A percentile compares a stretch with the other conserved stretches of the same genome.
Conservation (phyloP, 2,329 filamentous ascomycete species). For the Microcyclosporella mali region DNA sequence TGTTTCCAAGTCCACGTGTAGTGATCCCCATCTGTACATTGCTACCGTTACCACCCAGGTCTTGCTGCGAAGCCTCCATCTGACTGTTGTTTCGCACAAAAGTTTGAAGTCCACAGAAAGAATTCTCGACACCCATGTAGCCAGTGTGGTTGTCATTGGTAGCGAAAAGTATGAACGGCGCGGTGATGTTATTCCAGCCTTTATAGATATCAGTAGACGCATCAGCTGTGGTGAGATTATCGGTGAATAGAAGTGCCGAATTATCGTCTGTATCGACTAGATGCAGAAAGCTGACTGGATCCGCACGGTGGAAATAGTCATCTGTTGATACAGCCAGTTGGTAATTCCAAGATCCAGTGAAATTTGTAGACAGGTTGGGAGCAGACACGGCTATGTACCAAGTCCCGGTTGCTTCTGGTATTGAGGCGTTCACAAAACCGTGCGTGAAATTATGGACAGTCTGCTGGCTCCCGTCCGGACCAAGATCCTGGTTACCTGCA, state of each 20-base stretch:
- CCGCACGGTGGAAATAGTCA: conserved; percentile 64
- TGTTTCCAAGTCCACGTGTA: conserved; percentile 56
- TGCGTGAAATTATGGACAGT: conserved; percentile 51
- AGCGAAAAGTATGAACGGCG: conserved; percentile 69
- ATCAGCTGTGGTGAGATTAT: conserved; percentile 56
- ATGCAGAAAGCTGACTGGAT: conserved; percentile 54
- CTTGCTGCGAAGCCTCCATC: conserved; percentile 48
- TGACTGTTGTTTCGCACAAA: conserved; percentile 57
- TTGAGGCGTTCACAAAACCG: conserved; percentile 62
- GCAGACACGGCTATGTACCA: conserved; percentile 74
- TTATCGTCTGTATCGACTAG: conserved; percentile 80
- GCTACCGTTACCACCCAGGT: conserved; percentile 42
- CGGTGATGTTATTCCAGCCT: conserved; percentile 52
- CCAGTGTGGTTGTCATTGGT: conserved; percentile 54
- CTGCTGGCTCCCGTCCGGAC: conserved; percentile 51
- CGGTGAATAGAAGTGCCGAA: conserved; percentile 72
- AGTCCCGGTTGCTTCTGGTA: conserved; percentile 54
- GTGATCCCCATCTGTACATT: conserved; percentile 56
- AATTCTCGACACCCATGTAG: conserved; percentile 66
- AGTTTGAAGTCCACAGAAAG: conserved; percentile 66
- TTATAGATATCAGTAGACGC: conserved; percentile 45
- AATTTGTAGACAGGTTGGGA: conserved; percentile 55
- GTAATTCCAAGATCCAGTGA: conserved; percentile 67
- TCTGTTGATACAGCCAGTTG: conserved; percentile 79
- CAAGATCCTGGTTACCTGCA: conserved; percentile 56